phyloP scores from a whole-genome alignment of 805 yeast genomes.

The Nakazawaea holstii region DNA sequence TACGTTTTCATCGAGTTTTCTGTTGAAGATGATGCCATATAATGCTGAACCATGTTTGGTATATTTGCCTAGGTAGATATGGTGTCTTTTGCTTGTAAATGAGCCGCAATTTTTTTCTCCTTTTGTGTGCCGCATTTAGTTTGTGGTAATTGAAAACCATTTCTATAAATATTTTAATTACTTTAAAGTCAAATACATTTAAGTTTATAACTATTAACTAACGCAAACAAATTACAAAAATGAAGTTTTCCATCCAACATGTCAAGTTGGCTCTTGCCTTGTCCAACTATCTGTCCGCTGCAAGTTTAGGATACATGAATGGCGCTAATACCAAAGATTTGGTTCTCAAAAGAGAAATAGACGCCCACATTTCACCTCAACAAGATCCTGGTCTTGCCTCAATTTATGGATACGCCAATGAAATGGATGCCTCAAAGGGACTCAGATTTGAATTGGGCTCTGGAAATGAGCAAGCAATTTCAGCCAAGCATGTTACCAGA shows the following conservation, averaged over 20 bases:
- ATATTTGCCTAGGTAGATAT: no score
- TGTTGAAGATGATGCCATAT: neutral
- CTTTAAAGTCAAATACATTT: neutral
- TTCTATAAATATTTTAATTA: neutral
- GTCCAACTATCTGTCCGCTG: neutral
- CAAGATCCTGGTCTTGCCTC: slow-evolving; percentile 5
- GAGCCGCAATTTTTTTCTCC: no score
- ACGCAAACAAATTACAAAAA: neutral
- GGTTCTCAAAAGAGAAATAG: neutral
- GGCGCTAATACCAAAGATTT: neutral
- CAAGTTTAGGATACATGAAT: neutral
- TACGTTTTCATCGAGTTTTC: neutral
- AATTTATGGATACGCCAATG: neutral
- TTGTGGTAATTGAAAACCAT: no score
- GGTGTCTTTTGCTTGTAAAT: no score
- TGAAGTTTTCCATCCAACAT: neutral
- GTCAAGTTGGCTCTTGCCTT: neutral
- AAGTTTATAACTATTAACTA: neutral
- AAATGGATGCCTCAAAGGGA: neutral
- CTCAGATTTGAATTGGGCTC: neutral
- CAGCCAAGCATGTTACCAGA: neutral
- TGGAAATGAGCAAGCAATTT: neutral
- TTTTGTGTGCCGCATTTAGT: no score
- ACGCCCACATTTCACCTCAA: slow-evolving; percentile 4
- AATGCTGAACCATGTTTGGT: neutral